Evolutionary conservation across 805 yeast species (phyloP), one percentile per base, ranked within the genome.

Genomic region (Zygosaccharomyces pseudorouxii): DNA sequence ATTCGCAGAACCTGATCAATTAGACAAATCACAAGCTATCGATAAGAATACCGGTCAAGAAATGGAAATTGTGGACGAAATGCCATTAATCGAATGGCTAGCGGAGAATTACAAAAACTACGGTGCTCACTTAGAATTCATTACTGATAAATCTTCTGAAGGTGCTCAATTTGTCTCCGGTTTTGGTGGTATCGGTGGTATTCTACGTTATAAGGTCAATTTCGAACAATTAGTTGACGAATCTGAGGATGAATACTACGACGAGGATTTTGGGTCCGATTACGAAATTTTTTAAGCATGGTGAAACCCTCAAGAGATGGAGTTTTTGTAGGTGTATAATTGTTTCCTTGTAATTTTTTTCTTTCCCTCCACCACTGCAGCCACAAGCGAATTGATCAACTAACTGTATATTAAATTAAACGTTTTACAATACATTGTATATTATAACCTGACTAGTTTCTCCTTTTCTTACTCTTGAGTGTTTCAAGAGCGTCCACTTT

Each of bases 121-220:
- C 63, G 99, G 99, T 79, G 96, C 99, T 46, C 81, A 85, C 52
- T 78, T 93, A 62, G 99, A 93, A 75, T 93, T 93, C 61, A 96
- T 93, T 58, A 87, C 97, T 44, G 98, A 93, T 74, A 83, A 89
- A 73, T 86, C 96, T 19, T 84, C 95, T 38, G 99, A 93, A 73
- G 99, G 99, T 77, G 95, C 98, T 40, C 99, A 93, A 75, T 93
- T 93, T 71, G 95, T 86, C 51, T 84, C 82, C 61, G 99, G 99
- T 51, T 93, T 93, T 66, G 99, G 99, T 85, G 99, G 99, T 74
- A 80, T 93, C 57, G 99, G 99, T 70, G 97, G 97, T 50, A 69
- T 93, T 60, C 76, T 93, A 69, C 89, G 99, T 75, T 93, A 93
- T 73, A 89, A 89, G 72, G 93, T 93, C 60, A 93, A 93, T 75